These are phyloP conservation scores for Rhodosporidiobolus odoratus DNA, from an alignment of 768 basidiomycete genomes.

Conservation along the genomic window DNA sequence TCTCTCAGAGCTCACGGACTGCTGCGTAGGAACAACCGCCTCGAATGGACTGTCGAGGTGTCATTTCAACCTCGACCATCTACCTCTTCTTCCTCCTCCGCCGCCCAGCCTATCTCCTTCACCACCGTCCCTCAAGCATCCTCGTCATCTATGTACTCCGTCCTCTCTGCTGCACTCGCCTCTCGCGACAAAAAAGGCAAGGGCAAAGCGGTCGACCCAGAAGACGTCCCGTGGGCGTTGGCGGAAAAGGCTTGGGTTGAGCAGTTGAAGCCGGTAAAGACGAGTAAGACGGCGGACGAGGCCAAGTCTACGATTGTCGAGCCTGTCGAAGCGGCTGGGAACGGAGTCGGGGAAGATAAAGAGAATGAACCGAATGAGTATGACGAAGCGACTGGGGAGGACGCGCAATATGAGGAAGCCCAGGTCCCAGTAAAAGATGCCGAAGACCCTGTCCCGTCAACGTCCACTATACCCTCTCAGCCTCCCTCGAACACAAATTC, in stretches of 20 bases:
- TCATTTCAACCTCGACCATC: constrained; percentile 25
- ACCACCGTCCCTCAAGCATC: constrained; percentile 12
- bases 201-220: constrained; percentile 23
- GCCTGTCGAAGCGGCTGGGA: background rate
- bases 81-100: constrained; percentile 1
- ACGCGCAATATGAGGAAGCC: background rate
- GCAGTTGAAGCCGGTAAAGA: background rate
- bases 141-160: background rate
- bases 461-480: background rate
- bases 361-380: background rate
- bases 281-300: background rate
- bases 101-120: background rate
- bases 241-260: constrained; percentile 23
- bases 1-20: background rate
- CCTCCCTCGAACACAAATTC: background rate
- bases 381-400: background rate
- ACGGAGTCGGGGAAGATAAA: background rate
- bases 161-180: constrained; percentile 2
- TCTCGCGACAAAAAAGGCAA: constrained; percentile 29
- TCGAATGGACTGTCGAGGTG: constrained; percentile 37
- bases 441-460: background rate
- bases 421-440: background rate
- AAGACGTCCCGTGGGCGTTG: constrained; percentile 10
- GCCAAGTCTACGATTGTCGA: background rate
- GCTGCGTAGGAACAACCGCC: constrained; percentile 17